These are phyloP conservation scores for Cryptococcus sp. DNA, from an alignment of 1,284 basidiomycete genomes.

Conservation along the genomic window DNA sequence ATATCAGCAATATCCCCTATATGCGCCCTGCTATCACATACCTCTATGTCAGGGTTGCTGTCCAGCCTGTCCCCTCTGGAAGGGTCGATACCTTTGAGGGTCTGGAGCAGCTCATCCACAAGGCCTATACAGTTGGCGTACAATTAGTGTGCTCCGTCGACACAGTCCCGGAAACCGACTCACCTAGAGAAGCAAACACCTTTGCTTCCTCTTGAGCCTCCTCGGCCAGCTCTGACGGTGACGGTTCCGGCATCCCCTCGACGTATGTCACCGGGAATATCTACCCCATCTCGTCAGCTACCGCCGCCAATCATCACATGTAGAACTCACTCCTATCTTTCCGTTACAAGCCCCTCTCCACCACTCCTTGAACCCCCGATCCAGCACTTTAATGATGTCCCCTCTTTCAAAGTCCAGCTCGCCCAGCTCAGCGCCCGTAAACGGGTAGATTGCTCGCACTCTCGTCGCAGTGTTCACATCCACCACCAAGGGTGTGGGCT, in stretches of 20 bases:
- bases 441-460: conserved; percentile 87
- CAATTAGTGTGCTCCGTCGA: neutral
- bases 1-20: too few relatives aligned
- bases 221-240: conserved; percentile 68
- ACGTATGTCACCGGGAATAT: conserved; percentile 99
- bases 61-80: conserved; percentile 75
- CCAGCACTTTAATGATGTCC: conserved; percentile 93
- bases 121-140: conserved; percentile 67
- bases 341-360: conserved; percentile 94
- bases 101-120: conserved; percentile 80
- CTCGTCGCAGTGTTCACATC: conserved; percentile 61
- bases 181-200: conserved; percentile 55
- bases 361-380: conserved; percentile 96
- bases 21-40: conserved; percentile 41
- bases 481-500: conserved; percentile 38
- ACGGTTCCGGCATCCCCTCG: conserved; percentile 84
- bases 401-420: conserved; percentile 91
- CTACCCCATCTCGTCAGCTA: conserved; percentile 9
- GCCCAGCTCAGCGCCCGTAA: conserved; percentile 81
- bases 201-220: conserved; percentile 87
- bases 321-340: conserved; percentile 62
- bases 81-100: conserved; percentile 74
- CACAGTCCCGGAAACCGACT: conserved; percentile 1
- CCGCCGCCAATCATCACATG: neutral
- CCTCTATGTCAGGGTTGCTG: conserved; percentile 92